Evolutionary conservation across 768 basidiomycete species (phyloP), one percentile per base, ranked within the genome.

Genomic region (Antrodiella citrinella): DNA sequence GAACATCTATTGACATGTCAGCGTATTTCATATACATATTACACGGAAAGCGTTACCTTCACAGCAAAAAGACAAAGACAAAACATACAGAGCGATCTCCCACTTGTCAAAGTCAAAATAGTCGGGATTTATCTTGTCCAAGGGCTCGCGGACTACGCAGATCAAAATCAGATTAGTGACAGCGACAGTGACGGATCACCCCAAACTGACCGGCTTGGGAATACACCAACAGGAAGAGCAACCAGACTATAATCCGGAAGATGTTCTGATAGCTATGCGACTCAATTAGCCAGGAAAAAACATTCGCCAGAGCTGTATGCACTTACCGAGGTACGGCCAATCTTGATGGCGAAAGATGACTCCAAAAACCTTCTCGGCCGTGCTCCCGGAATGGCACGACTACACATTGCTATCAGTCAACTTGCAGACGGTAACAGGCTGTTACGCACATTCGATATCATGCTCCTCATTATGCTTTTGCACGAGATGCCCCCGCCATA

Each of bases 401-500:
- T 91, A 55, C 7, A 5, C 7, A 9, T 5, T 22, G 20, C 38
- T 43, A 49, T 22, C 19, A 47, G 13, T 7, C 15, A 7, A 7
- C 15, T 35, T 35, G 30, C 15, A 35, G 7, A 35, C 7, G 30
- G 15, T 7, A 35, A 35, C 7, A 35, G 30, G 30, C 7, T 15
- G 7, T 15, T 1, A 57, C 77, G 59, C 55, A 84, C 89, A 95
- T 53, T 89, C 86, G 40, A 93, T 84, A 45, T 88, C 83, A 54
- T 86, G 72, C 49, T 86, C 59, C 2, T 79, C 80, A 53, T 84
- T 85, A 54, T 87, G 82, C 51, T 73, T 75, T 64, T 94, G 94
- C 2, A 95, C 74, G 51, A 90, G 74, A 18, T 84, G 79, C 13
- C 94, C 94, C 9, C 67, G 73, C 92, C 94, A 95, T 19, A 97